Evolutionary conservation across 331 rosid genomes (phyloP).

Genomic region (Malus hybrid): DNA sequence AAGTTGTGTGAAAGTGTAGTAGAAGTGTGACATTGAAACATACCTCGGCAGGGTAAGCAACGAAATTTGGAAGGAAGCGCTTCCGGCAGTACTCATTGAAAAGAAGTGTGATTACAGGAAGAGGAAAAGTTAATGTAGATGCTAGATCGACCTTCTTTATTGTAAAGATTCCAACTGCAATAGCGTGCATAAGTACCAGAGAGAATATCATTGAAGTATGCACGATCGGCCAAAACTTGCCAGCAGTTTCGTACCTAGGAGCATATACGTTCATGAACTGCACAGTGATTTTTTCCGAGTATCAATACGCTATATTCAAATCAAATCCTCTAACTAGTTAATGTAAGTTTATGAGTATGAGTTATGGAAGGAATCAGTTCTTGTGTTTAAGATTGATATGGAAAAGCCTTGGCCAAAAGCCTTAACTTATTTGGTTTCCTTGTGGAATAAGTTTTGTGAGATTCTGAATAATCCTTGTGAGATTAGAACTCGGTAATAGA

Average conservation of each 20-base stretch:
- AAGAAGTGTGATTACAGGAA: slow-evolving; percentile 77
- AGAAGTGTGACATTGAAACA: slow-evolving; percentile 8
- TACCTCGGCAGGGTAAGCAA: slow-evolving; percentile 74
- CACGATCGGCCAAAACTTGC: slow-evolving; percentile 85
- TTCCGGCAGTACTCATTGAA: slow-evolving; percentile 91
- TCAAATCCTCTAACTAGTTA: background rate
- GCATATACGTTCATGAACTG: slow-evolving; percentile 84
- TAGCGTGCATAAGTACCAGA: slow-evolving; percentile 84
- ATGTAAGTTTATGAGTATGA: no score
- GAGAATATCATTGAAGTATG: slow-evolving; percentile 82
- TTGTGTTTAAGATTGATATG: no score
- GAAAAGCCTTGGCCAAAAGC: no score
- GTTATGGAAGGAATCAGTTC: no score
- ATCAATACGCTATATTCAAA: slow-evolving; percentile 18
- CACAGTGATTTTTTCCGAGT: slow-evolving; percentile 16
- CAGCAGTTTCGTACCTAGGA: slow-evolving; percentile 74
- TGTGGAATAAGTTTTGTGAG: no score
- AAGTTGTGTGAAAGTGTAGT: background rate
- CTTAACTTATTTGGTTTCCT: no score
- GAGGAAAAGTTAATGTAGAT: slow-evolving; percentile 52
- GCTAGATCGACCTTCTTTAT: slow-evolving; percentile 57
- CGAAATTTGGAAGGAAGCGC: slow-evolving; percentile 82
- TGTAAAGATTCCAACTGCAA: slow-evolving; percentile 91
- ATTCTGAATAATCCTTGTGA: no score
- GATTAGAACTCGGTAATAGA: no score